Conservation (phyloP, 768 basidiomycete species). For the Clavulina sp. region DNA sequence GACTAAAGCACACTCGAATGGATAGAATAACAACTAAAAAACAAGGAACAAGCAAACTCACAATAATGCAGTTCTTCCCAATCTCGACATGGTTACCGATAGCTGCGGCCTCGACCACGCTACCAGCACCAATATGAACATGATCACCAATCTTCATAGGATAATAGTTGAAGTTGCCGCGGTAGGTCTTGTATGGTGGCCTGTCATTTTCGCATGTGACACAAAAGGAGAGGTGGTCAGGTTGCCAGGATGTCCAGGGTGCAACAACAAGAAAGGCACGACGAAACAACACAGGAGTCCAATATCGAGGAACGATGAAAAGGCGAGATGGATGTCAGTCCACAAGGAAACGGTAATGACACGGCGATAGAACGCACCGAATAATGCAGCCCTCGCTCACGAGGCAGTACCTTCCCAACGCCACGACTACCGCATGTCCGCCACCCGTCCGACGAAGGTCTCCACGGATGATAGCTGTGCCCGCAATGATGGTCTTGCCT, state of each 20-base stretch:
- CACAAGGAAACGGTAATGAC: background rate
- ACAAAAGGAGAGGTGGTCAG: background rate
- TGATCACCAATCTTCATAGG: constrained; percentile 95
- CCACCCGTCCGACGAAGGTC: constrained; percentile 80
- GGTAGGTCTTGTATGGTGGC: constrained; percentile 79
- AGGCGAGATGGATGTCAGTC: background rate
- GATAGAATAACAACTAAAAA: background rate
- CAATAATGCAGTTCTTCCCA: constrained; percentile 89
- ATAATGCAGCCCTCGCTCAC: constrained; percentile 82
- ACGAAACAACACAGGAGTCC: background rate
- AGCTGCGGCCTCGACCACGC: constrained; percentile 82
- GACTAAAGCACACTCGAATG: background rate
- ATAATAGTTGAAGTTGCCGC: constrained; percentile 89
- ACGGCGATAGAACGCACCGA: constrained; percentile 32
- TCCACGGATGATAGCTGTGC: constrained; percentile 78
- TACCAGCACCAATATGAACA: constrained; percentile 81
- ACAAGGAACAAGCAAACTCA: constrained; percentile 22
- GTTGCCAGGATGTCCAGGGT: background rate
- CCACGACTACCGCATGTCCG: constrained; percentile 86
- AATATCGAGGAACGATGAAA: background rate
- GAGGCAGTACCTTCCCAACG: constrained; percentile 81
- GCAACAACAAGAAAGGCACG: no score
- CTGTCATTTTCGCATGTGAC: no score
- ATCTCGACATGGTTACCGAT: constrained; percentile 92
- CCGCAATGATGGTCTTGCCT: constrained; percentile 91